Conservation (phyloP, 1,139 yeast genomes). For the Suhomyces kunorum region DNA sequence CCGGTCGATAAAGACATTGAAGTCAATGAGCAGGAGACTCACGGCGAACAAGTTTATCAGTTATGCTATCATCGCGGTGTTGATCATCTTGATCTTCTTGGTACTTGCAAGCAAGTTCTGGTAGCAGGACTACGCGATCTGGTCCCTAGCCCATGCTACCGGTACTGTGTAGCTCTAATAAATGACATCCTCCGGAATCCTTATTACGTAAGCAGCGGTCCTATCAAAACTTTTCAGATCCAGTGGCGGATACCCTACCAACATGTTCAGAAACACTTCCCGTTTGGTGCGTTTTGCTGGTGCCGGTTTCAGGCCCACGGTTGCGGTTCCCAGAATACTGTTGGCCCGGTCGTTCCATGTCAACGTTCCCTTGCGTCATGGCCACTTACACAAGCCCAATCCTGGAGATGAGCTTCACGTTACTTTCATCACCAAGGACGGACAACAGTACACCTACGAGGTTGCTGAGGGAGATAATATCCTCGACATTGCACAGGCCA, state of each 20-base stretch:
- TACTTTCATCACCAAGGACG: slow-evolving; percentile 91
- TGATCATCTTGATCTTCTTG: slow-evolving; percentile 77
- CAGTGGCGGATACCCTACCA: slow-evolving; percentile 2
- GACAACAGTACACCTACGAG: slow-evolving; percentile 75
- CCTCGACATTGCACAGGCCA: slow-evolving; percentile 91
- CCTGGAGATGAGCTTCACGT: slow-evolving; percentile 92
- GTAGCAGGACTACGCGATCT: slow-evolving; percentile 27
- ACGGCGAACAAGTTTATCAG: slow-evolving; percentile 94
- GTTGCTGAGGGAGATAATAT: slow-evolving; percentile 92
- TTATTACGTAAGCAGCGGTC: slow-evolving; percentile 6
- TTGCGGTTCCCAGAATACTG: slow-evolving; percentile 1
- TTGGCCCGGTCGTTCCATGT: slow-evolving; percentile 22
- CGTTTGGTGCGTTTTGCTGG: slow-evolving; percentile 7
- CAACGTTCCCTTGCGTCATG: slow-evolving; percentile 50
- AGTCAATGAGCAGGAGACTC: slow-evolving; percentile 89
- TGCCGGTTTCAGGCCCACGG: background rate
- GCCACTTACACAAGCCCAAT: slow-evolving; percentile 85
- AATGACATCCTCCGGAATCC: background rate
- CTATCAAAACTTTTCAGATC: slow-evolving; percentile 3
- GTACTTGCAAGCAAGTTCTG: slow-evolving; percentile 87
- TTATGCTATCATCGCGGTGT: slow-evolving; percentile 90
- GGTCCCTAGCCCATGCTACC: background rate
- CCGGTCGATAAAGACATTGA: slow-evolving; percentile 79
- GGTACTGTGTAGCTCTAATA: too few species aligned
- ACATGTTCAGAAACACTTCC: slow-evolving; percentile 10